Evolutionary conservation across 1,139 yeast species (phyloP), one percentile per base, ranked within the genome.

Genomic region (Sugiyamaella japonica): DNA sequence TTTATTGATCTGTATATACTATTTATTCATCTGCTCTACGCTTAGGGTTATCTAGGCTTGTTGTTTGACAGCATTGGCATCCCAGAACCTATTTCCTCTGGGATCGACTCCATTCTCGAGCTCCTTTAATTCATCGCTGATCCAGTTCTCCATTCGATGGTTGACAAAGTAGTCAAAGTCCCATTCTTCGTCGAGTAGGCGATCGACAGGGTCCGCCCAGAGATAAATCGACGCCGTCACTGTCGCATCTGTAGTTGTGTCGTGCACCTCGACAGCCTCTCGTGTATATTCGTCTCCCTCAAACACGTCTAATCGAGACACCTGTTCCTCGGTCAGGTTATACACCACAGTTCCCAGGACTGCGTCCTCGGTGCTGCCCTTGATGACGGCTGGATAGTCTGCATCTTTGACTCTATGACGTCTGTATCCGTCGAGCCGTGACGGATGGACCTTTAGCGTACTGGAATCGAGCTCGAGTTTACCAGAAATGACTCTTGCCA

Each of bases 281-380:
- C 73, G 60, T 15, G 42, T 45, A 52, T 70, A 70, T 50, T 70
- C 73, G 39, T 63, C 67, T 0, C 72, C 73, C 52, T 70, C 73
- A 56, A 70, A 70, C 1, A 51, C 47, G 48, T 70, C 73, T 13
- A 70, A 60, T 37, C 54, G 61, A 8, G 32, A 31, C 5, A 70
- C 34, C 10, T 65, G 66, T 5, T 48, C 60, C 1, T 48, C 57
- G 7, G 64, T 59, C 2, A 70, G 51, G 31, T 65, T 61, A 52
- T 60, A 63, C 1, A 63, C 72, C 3, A 70, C 61, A 10, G 64
- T 60, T 1, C 73, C 73, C 2, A 46, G 31, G 1, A 70, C 72
- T 1, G 50, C 31, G 9, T 48, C 48, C 8, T 48, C 46, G 1
- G 53, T 38, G n/a, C 7, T 28, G 9, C 55, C 48, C 4, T 56